Base-by-base conservation (phyloP, 1,284 basidiomycete species). In the Flammula alnicola region DNA sequence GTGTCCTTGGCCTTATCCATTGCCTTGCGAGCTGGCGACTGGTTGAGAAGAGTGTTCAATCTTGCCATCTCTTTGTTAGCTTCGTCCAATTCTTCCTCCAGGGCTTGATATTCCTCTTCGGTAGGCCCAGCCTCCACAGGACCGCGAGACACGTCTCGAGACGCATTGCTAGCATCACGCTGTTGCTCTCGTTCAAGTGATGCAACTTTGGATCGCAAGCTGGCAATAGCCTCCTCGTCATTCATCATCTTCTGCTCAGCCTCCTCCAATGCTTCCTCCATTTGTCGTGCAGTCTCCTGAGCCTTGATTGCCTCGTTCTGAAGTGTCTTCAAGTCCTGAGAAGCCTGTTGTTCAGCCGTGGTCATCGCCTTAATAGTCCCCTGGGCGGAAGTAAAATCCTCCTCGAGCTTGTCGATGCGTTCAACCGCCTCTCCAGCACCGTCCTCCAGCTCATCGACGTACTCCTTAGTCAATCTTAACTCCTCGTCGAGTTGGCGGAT, bases 31-130 rank as follows among this genome's bases (percentile, higher is more conserved):
- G 84, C 84, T n/a, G 88, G 86, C 10, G 87, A 88, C 57, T 89
- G 86, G 31, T 74, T 77, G 19, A 94, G 72, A 39, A 89, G 67
- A 1, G 82, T 77, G 41, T 81, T 83, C 37, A 96, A 72, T 14
- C 83, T 79, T 0, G 86, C 88, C 50, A 94, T 89, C 65, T 95
- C 91, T 60, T 76, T 82, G 63, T 91, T 79, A 0, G 93, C 93
- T 1, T 84, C 80, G 53, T 92, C 88, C 19, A 95, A 78, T 55
- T 94, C 88, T 5, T 77, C 75, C 64, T 95, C 90, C 33, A 95
- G 73, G 0, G 75, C 78, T 49, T 86, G 84, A 12, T 77, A 71
- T 32, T 86, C 83, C 19, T 74, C 72, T 31, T 79, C 74, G 42
- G 58, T 78, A 58, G 58, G 71, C 39, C 57, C 69, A 42, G 51